Conservation (phyloP, 2,329 filamentous ascomycete species). For the Colletotrichum caudatum region DNA sequence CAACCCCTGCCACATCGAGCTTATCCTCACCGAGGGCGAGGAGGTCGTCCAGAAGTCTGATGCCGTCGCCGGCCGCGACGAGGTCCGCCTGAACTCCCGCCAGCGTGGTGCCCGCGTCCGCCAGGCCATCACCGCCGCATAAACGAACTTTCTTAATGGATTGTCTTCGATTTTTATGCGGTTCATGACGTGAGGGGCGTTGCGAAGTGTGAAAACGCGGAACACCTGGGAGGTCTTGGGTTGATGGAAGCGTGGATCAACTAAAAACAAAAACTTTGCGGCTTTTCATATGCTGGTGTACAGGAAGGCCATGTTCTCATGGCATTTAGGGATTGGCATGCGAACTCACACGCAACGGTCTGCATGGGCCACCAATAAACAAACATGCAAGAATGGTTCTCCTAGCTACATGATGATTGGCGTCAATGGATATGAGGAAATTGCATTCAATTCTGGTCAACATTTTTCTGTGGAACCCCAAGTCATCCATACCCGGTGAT, state of each 20-base stretch:
- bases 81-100: conserved; percentile 83
- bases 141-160: conserved; percentile 50
- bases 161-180: conserved; percentile 21
- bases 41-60: conserved; percentile 95
- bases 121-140: conserved; percentile 75
- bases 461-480: background rate
- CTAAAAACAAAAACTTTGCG: conserved; percentile 44
- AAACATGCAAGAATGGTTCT: conserved; percentile 40
- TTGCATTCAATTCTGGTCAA: conserved; percentile 48
- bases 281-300: conserved; percentile 49
- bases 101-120: conserved; percentile 83
- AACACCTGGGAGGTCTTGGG: conserved; percentile 43
- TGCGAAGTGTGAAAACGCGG: conserved; percentile 31
- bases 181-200: conserved; percentile 32
- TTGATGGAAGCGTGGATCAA: conserved; percentile 37
- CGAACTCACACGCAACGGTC: conserved; percentile 44
- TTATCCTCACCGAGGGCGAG: conserved; percentile 98
- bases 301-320: conserved; percentile 49
- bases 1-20: conserved; percentile 99
- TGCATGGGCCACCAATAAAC: conserved; percentile 41
- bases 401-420: conserved; percentile 32
- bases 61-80: conserved; percentile 72
- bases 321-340: conserved; percentile 54
- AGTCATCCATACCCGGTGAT: background rate
- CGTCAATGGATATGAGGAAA: conserved; percentile 44